A percentile compares a stretch with the other conserved stretches of the same genome.
These are phyloP conservation scores for Coemansia guatemalensis DNA, from an alignment of 192 early-diverging fungal species.

Conservation along the genomic window DNA sequence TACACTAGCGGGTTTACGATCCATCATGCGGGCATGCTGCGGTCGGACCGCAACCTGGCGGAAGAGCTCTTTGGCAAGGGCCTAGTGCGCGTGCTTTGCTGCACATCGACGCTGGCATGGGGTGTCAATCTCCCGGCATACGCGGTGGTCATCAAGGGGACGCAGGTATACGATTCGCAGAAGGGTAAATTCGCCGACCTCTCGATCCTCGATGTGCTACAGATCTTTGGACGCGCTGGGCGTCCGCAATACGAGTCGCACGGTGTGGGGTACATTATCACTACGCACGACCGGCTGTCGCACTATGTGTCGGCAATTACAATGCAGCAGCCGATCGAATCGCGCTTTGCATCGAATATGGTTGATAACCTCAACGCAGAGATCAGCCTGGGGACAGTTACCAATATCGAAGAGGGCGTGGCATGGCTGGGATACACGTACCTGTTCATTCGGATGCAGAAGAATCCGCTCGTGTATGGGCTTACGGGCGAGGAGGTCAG, in stretches of 20 bases:
- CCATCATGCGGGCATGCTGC: constrained; percentile 96
- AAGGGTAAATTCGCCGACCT: constrained; percentile 94
- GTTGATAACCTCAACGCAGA: constrained; percentile 98
- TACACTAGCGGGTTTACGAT: constrained; percentile 84
- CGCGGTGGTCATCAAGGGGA: constrained; percentile 98
- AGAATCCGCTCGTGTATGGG: constrained; percentile 95
- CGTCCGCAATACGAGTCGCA: constrained; percentile 89
- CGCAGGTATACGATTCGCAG: constrained; percentile 90
- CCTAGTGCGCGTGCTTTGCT: constrained; percentile 78
- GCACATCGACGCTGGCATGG: constrained; percentile 99
- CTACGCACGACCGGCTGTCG: constrained; percentile 86
- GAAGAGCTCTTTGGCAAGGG: constrained; percentile 93
- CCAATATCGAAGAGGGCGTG: constrained; percentile 92
- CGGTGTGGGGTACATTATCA: constrained; percentile 94
- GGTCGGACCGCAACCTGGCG: constrained; percentile 79
- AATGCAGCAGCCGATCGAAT: constrained; percentile 97
- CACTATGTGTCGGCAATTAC: constrained; percentile 96
- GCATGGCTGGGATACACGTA: constrained; percentile 98
- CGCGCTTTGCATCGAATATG: constrained; percentile 78
- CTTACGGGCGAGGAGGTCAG: constrained; percentile 71
- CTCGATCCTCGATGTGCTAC: constrained; percentile 97
- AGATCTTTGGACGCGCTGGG: constrained; percentile 99
- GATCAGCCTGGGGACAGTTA: constrained; percentile 92
- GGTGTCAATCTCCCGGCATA: constrained; percentile 98
- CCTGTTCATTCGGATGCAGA: constrained; percentile 91